phyloP scores from a whole-genome alignment of 768 basidiomycete genomes.

The Neoboletus brunneissimus region DNA sequence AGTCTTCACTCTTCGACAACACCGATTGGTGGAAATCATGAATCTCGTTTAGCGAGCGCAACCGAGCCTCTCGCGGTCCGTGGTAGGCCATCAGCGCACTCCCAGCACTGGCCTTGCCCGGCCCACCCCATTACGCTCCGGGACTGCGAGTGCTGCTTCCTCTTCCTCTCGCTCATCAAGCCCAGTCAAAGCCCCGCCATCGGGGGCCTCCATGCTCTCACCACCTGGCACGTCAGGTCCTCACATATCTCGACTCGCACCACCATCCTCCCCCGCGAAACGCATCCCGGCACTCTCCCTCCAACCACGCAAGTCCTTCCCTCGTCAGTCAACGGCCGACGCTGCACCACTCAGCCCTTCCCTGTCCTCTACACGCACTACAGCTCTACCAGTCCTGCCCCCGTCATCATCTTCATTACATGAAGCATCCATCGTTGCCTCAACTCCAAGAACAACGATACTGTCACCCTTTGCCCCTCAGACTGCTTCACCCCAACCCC shows the following conservation, averaged over 20 bases:
- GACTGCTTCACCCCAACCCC: conserved; percentile 32
- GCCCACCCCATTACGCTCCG: conserved; percentile 41
- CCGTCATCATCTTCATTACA: conserved; percentile 21
- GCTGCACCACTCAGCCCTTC: conserved; percentile 32
- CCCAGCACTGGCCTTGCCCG: conserved; percentile 47
- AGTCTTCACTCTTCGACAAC: conserved; percentile 7
- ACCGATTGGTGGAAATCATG: neutral
- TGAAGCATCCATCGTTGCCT: conserved; percentile 12
- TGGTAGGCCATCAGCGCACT: conserved; percentile 57
- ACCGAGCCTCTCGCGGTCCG: conserved; percentile 28
- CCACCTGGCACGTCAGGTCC: conserved; percentile 30
- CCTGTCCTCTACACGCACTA: conserved; percentile 22
- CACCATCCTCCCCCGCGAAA: conserved; percentile 56
- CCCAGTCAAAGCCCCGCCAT: conserved; percentile 47
- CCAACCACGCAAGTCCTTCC: conserved; percentile 50
- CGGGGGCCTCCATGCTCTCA: conserved; percentile 27
- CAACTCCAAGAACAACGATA: conserved; percentile 36
- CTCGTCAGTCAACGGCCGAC: conserved; percentile 42
- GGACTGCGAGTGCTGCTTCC: conserved; percentile 29
- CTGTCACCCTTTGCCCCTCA: conserved; percentile 36
- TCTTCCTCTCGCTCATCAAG: conserved; percentile 64
- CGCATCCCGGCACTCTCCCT: conserved; percentile 45
- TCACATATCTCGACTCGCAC: conserved; percentile 29
- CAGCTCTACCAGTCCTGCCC: conserved; percentile 19
- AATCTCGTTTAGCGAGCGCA: conserved; percentile 26